Percentiles rank a stretch among this genome's conserved stretches.
Evolutionary conservation across 768 basidiomycete species (phyloP).

Genomic region (Cystobasidium tubakii): DNA sequence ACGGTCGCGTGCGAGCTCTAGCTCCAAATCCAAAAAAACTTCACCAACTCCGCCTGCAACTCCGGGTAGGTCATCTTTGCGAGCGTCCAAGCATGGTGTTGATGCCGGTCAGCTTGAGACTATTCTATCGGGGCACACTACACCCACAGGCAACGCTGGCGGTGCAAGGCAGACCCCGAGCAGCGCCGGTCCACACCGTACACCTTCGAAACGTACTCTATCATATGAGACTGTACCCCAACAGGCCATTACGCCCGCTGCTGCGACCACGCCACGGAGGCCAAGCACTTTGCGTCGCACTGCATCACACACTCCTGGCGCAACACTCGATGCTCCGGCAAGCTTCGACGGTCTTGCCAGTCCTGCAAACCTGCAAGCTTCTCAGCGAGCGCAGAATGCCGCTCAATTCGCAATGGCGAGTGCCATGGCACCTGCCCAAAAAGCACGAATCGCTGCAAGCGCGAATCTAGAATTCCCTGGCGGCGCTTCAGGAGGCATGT

Average conservation of each 20-base stretch:
- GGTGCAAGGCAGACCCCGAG: constrained; percentile 10
- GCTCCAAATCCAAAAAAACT: constrained; percentile 16
- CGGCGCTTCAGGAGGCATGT: constrained; percentile 8
- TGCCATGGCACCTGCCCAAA: constrained; percentile 3
- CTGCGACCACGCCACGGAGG: not conserved
- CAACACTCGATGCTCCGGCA: not conserved
- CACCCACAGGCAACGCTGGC: not conserved
- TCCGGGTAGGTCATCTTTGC: not conserved
- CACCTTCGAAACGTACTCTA: constrained; percentile 9
- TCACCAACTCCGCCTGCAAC: constrained; percentile 9
- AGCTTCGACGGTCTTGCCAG: constrained; percentile 4
- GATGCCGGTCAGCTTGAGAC: not conserved
- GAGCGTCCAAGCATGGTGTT: not conserved
- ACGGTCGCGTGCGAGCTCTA: not conserved
- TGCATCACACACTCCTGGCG: not conserved
- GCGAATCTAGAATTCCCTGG: not conserved
- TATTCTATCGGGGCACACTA: not conserved
- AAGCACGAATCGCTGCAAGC: not conserved
- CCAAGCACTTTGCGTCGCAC: constrained; percentile 6
- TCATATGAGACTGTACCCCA: not conserved
- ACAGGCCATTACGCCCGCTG: not conserved
- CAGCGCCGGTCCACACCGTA: constrained; percentile 25
- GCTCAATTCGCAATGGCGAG: constrained; percentile 9
- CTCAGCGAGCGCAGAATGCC: not conserved
- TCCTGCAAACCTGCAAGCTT: constrained; percentile 6